A percentile compares a stretch with the other conserved stretches of the same genome.
phyloP scores from a whole-genome alignment of 306 rosid genomes.

The Canavalia ensiformis region DNA sequence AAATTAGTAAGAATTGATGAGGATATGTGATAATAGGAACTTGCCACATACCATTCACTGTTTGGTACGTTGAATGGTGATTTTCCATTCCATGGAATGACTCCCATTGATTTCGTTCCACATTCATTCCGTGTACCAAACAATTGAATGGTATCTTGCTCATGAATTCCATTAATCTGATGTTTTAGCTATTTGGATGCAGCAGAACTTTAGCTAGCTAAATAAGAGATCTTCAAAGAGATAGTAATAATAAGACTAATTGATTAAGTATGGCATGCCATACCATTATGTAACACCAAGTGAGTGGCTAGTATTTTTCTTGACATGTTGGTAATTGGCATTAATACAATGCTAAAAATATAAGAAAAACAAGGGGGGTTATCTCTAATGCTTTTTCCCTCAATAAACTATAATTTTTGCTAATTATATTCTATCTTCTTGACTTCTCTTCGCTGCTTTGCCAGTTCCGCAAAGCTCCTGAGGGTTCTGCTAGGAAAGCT shows the following conservation, averaged over 20 bases:
- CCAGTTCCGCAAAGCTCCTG: slow-evolving; percentile 90
- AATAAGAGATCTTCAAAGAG: not conserved
- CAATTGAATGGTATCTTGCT: slow-evolving; percentile 4
- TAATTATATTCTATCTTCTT: slow-evolving; percentile 24
- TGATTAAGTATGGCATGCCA: slow-evolving; percentile 16
- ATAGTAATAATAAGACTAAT: not conserved
- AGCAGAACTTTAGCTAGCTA: slow-evolving; percentile 32
- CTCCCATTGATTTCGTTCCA: slow-evolving; percentile 1
- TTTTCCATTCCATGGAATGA: not conserved
- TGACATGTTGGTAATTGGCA: slow-evolving; percentile 20
- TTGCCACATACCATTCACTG: not conserved
- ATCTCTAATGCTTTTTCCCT: not conserved
- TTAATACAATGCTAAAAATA: slow-evolving; percentile 10
- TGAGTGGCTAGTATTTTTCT: slow-evolving; percentile 19
- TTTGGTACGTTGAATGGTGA: slow-evolving; percentile 14
- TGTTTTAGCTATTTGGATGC: slow-evolving; percentile 26
- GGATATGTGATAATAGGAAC: slow-evolving; percentile 16
- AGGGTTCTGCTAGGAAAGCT: slow-evolving; percentile 80
- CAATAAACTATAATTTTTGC: not conserved
- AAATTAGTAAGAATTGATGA: slow-evolving; percentile 8
- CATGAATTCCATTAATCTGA: slow-evolving; percentile 24
- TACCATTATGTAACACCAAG: slow-evolving; percentile 5
- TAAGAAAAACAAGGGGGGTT: slow-evolving; percentile 4
- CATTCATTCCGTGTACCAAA: slow-evolving; percentile 30
- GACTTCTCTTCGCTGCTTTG: slow-evolving; percentile 40